Conservation (phyloP, 2,329 filamentous ascomycete genomes). For the Colletotrichum sp. region DNA sequence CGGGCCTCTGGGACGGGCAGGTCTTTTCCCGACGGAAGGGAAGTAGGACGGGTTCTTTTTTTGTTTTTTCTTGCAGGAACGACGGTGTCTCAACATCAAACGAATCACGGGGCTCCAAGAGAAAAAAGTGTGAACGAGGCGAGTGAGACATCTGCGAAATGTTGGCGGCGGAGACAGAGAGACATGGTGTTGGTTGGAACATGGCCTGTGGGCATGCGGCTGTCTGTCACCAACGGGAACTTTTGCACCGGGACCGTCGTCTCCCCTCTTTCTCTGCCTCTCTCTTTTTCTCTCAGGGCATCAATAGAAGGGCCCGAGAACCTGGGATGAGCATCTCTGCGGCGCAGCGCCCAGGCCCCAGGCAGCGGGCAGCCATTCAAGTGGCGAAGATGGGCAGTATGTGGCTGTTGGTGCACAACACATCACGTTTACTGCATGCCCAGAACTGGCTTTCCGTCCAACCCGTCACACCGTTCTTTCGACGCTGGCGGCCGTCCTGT, state of each 20-base stretch:
- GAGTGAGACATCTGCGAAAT: background rate
- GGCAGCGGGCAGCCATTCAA: background rate
- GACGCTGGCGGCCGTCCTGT: background rate
- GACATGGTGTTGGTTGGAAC: background rate
- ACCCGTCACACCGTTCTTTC: constrained; percentile 7
- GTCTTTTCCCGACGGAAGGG: background rate
- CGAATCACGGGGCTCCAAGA: background rate
- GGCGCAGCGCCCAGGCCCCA: background rate
- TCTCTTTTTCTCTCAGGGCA: background rate
- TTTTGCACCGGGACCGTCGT: background rate
- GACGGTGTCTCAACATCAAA: background rate
- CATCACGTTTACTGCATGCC: background rate
- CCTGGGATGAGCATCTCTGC: constrained; percentile 2
- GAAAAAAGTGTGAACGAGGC: background rate
- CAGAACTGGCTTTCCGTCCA: background rate
- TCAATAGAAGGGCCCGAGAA: background rate
- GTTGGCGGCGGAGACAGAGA: background rate
- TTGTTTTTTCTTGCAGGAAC: background rate
- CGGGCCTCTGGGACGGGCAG: background rate
- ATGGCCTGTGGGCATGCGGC: background rate
- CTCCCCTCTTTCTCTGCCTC: background rate
- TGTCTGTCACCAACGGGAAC: background rate
- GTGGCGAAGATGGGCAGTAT: background rate
- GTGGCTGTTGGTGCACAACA: background rate
- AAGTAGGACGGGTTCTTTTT: background rate